phyloP scores from a whole-genome alignment of 1,284 basidiomycete species.

The Fomes fomentarius region DNA sequence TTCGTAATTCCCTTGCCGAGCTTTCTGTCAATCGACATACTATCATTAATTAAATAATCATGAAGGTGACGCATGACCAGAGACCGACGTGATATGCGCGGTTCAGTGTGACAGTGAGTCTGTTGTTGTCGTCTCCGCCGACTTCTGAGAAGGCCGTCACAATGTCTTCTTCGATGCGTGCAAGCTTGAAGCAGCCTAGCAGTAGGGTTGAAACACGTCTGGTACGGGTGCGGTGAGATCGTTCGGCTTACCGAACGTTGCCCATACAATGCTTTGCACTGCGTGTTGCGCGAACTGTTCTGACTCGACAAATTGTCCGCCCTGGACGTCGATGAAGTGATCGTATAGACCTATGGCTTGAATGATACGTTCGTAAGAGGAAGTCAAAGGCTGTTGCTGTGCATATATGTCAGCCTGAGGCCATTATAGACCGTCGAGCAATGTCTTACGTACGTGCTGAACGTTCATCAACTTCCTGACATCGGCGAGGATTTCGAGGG shows the following conservation, averaged over 20 bases:
- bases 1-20: constrained; percentile 68
- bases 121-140: constrained; percentile 61
- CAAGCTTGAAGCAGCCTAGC: constrained; percentile 68
- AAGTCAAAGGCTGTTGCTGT: constrained; percentile 74
- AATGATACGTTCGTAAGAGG: constrained; percentile 66
- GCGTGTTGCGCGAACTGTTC: constrained; percentile 75
- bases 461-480: constrained; percentile 65
- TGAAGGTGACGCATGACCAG: neutral
- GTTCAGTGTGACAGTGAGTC: constrained; percentile 63
- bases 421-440: neutral
- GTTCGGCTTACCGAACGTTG: constrained; percentile 53
- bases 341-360: constrained; percentile 74
- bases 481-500: constrained; percentile 75
- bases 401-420: too few species aligned
- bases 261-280: constrained; percentile 75
- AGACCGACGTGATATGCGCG: constrained; percentile 60
- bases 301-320: constrained; percentile 48
- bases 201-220: too few species aligned
- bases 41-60: too few species aligned
- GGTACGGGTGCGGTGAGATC: too few species aligned
- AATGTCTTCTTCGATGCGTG: constrained; percentile 68
- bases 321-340: constrained; percentile 64
- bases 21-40: too few species aligned
- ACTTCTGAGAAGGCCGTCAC: constrained; percentile 66
- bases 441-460: constrained; percentile 43